Base-by-base conservation (phyloP, 306 rosid genomes). In the Quercus aquifolioides region DNA sequence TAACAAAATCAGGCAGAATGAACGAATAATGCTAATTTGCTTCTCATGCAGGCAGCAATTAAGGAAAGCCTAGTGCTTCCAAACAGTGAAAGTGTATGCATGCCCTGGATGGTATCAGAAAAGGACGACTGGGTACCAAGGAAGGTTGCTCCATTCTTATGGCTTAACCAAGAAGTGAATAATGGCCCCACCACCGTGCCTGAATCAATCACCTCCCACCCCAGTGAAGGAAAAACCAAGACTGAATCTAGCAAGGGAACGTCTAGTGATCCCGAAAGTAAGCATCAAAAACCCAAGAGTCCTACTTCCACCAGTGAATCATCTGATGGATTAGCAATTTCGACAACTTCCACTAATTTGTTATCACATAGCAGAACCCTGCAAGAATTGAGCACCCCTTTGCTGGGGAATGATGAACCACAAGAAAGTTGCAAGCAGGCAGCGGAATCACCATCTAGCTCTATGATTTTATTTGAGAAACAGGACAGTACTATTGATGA, bases 41-140 rank as follows among this genome's bases (percentile, higher is more conserved):
- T 77, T 63, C 86, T 51, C 77, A n/a, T 87, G 84, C 88, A 95
- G 98, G 92, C 87, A 57, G 84, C 85, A 49, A 86, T 95, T 75
- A 82, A 78, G 58, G 98, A 95, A 63, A 88, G 89, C 75, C 18
- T 93, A 65, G 99, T 95, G 76, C 93, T 90, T 82, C 99, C 98
- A 33, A 93, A 93, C 82, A 76, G 88, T 71, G 98, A 90, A 86
- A 85, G 84, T 76, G n/a, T 86, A 35, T 83, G 85, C 79, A 76
- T 95, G 73, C 84, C 96, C n/a, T 93, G 93, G 90, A 95, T 95
- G 99, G 74, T 86, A 63, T 98, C 98, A 2, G 98, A 93, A 81
- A 91, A 91, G 74, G 88, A 93, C 17, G 97, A 95, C 81, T 95
- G 99, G 99, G 79, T 93, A 41, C 96, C 94, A 4, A 84, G 86